phyloP scores from a whole-genome alignment of 805 yeast genomes.

The Crinitomyces ghanaensis region DNA sequence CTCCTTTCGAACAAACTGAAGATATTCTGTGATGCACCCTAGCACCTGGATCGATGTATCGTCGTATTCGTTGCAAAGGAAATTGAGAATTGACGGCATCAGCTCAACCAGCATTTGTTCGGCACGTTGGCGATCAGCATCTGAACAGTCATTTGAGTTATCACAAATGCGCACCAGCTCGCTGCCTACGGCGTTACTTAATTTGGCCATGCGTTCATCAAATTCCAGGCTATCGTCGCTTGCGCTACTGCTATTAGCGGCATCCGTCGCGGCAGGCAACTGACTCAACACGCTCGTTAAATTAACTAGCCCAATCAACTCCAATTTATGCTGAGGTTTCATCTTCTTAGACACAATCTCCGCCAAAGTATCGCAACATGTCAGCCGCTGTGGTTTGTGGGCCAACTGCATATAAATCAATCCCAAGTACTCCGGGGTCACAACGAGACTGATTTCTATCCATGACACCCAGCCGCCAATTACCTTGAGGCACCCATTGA shows the following conservation, averaged over 20 bases:
- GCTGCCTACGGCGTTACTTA: conserved; percentile 59
- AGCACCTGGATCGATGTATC: conserved; percentile 78
- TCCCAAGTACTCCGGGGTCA: conserved; percentile 46
- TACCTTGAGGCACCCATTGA: conserved; percentile 47
- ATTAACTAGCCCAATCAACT: conserved; percentile 56
- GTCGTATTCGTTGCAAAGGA: conserved; percentile 74
- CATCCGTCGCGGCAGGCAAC: conserved; percentile 26
- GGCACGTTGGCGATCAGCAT: conserved; percentile 20
- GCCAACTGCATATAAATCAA: conserved; percentile 49
- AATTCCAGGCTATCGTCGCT: conserved; percentile 37
- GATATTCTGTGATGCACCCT: conserved; percentile 64
- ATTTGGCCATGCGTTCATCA: conserved; percentile 62
- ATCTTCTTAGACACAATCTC: conserved; percentile 70
- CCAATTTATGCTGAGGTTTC: conserved; percentile 61
- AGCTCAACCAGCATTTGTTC: conserved; percentile 44
- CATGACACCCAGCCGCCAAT: conserved; percentile 86
- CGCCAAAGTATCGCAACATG: conserved; percentile 43
- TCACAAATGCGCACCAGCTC: conserved; percentile 67
- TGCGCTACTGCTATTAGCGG: conserved; percentile 28
- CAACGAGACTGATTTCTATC: conserved; percentile 74
- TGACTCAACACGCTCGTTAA: conserved; percentile 43
- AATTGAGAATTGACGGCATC: conserved; percentile 62
- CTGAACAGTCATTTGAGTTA: conserved; percentile 22
- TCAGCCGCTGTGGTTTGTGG: conserved; percentile 36
- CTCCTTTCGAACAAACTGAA: conserved; percentile 46